Evolutionary conservation across 1,284 basidiomycete species (phyloP).

Genomic region (Calocybe gambosa): DNA sequence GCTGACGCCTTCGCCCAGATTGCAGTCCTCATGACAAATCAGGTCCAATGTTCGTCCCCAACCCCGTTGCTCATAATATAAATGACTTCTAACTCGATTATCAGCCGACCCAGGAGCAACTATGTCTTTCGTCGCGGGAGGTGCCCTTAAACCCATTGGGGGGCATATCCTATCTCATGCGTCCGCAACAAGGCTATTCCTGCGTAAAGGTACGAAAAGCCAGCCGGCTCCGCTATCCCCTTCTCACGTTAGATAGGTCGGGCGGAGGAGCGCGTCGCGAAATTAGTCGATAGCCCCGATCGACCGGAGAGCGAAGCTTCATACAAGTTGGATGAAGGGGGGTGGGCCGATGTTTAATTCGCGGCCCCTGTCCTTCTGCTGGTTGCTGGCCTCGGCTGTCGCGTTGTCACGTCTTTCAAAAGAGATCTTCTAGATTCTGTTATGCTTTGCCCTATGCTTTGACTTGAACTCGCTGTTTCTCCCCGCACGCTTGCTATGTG

Average conservation of each 20-base stretch:
- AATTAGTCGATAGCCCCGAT: constrained; percentile 90
- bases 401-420: not conserved
- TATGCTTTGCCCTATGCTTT: not conserved
- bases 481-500: not conserved
- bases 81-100: not conserved
- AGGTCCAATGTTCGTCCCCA: constrained; percentile 69
- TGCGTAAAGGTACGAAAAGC: constrained; percentile 70
- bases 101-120: constrained; percentile 88
- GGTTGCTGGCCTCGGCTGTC: not conserved
- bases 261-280: constrained; percentile 93
- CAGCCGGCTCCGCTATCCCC: not conserved
- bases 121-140: constrained; percentile 90
- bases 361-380: not conserved
- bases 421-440: not conserved
- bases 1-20: constrained; percentile 43
- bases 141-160: constrained; percentile 81
- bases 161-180: constrained; percentile 86
- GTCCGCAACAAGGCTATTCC: constrained; percentile 76
- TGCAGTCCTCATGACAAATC: constrained; percentile 84
- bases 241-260: constrained; percentile 47
- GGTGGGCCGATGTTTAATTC: constrained; percentile 69
- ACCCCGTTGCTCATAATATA: constrained; percentile 1
- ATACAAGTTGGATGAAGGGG: constrained; percentile 84
- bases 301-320: constrained; percentile 89
- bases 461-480: not conserved